A percentile compares a stretch with the other conserved stretches of the same genome.
These are phyloP conservation scores for Dioscorea cayenensis DNA, from an alignment of 116 monocot genomes.

Conservation along the genomic window DNA sequence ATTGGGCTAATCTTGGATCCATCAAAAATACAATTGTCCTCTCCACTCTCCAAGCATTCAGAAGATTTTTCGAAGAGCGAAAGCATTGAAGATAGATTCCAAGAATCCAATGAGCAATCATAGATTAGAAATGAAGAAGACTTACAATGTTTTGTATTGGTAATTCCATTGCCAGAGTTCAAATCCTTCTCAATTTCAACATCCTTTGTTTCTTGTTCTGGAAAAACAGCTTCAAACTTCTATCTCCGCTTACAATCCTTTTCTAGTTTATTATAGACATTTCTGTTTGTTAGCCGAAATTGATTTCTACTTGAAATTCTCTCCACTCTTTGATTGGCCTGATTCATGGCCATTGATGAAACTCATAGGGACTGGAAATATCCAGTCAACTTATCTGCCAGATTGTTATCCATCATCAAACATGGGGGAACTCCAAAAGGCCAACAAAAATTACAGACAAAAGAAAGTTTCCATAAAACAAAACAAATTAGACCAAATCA, in stretches of 20 bases:
- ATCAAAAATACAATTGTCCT: neutral
- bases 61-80: conserved; percentile 4
- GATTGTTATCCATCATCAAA: neutral
- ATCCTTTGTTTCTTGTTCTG: neutral
- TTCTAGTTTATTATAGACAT: neutral
- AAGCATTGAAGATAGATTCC: neutral
- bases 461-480: neutral
- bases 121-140: conserved; percentile 11
- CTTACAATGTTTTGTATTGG: conserved; percentile 9
- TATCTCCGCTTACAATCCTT: neutral
- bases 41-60: neutral
- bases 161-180: conserved; percentile 4
- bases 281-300: neutral
- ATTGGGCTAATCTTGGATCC: neutral
- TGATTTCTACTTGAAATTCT: neutral
- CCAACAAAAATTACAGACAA: neutral
- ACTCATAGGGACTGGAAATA: neutral
- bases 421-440: neutral
- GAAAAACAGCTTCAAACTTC: conserved; percentile 1
- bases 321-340: neutral
- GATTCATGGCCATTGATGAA: neutral
- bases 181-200: conserved; percentile 7
- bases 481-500: neutral
- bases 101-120: conserved; percentile 17
- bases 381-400: neutral